Evolutionary conservation across 2,329 filamentous ascomycete genomes (phyloP), one percentile per base, ranked within the genome.

Genomic region (Alternaria sp.): DNA sequence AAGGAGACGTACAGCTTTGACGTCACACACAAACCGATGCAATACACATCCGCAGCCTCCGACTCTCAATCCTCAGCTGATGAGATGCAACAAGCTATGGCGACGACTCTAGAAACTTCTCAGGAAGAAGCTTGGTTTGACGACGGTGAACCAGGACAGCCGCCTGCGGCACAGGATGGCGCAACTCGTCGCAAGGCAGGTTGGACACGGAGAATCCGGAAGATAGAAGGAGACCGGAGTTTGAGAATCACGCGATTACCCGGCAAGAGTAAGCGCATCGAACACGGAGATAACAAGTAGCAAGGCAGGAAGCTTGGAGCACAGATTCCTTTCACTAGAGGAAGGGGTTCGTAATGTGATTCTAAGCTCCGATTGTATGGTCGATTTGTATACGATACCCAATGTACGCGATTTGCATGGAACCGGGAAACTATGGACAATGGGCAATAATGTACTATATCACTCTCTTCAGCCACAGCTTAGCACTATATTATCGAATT

Each of bases 1-100:
- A 64, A 66, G 24, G 54, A 64, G 28, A 55, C 48, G 18, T 69
- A 68, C 51, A 30, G 54, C 6, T 69, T 67, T 39, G 65, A 70
- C 42, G 54, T 69, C 18, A 34, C 55, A 7, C n/a, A 28, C 16
- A 59, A 48, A 32, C 18, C 51, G 18, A 54, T 53, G 18, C 38
- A 46, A 22, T 52, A 51, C 36, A 36, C 38, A 22, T 34, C 58
- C n/a, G 47, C 34, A 5, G 54, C 49, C 32, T 46, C 51, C 22
- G 26, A n/a, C 11, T n/a, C 39, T 11, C 62, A 53, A 9, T 64
- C 61, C 18, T 70, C 67, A 16, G 55, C 51, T 5, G 63, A 62
- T 24, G 63, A 69, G 34, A 46, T 65, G 52, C 42, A 44, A 38
- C 38, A 63, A 34, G 60, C 60, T 12, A 57, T 65, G 62, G 34